These are phyloP conservation scores for Pneumocystis sp. DNA, from an alignment of 1,139 yeast genomes.

Conservation along the genomic window DNA sequence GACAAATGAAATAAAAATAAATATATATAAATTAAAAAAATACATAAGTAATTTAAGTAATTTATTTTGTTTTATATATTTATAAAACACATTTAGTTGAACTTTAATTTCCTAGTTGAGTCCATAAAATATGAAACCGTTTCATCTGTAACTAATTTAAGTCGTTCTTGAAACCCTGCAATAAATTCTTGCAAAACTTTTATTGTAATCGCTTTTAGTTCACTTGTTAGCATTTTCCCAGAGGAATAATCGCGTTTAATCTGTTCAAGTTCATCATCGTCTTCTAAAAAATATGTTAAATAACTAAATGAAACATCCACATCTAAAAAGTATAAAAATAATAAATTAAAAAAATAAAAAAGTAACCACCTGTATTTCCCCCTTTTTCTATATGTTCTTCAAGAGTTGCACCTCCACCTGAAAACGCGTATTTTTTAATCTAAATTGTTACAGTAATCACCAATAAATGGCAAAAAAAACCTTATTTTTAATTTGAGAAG, in stretches of 20 bases:
- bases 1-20: neutral
- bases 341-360: neutral
- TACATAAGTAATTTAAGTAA: neutral
- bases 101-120: conserved; percentile 58
- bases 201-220: conserved; percentile 80
- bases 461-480: neutral
- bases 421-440: conserved; percentile 89
- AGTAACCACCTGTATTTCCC: conserved; percentile 46
- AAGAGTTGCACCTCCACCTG: conserved; percentile 78
- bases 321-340: conserved; percentile 27
- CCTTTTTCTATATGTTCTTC: conserved; percentile 85
- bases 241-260: conserved; percentile 32
- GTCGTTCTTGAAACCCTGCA: conserved; percentile 61
- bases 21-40: neutral
- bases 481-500: conserved; percentile 81
- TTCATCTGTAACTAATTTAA: conserved; percentile 53
- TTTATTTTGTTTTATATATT: neutral
- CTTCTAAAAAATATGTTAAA: conserved; percentile 72
- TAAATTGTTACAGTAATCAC: neutral
- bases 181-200: conserved; percentile 67
- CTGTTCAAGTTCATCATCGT: conserved; percentile 59
- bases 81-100: conserved; percentile 31
- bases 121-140: conserved; percentile 61
- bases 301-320: conserved; percentile 93
- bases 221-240: conserved; percentile 83